A percentile compares a stretch with the other conserved stretches of the same genome.
These are phyloP conservation scores for Cupressus sempervirens DNA, from an alignment of 75 land plant genomes.

Conservation along the genomic window DNA sequence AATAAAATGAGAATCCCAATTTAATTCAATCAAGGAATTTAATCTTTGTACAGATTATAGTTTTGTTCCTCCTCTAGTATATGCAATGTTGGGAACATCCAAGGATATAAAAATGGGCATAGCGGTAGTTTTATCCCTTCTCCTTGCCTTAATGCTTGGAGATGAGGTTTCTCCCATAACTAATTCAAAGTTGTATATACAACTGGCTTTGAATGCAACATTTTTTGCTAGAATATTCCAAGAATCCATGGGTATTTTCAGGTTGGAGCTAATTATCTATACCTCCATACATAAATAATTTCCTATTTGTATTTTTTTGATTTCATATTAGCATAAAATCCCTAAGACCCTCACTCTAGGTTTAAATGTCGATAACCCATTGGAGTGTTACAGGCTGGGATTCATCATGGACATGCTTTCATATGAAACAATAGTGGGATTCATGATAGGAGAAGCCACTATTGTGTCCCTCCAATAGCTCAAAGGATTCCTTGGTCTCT, in stretches of 20 bases:
- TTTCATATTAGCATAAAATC: neutral
- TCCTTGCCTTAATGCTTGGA: constrained; percentile 23
- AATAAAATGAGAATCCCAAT: too few relatives aligned
- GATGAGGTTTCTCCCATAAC: constrained; percentile 14
- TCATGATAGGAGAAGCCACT: constrained; percentile 38
- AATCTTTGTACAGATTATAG: too few relatives aligned
- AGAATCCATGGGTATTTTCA: constrained; percentile 27
- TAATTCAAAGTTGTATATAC: constrained; percentile 16
- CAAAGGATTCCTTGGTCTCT: constrained; percentile 33
- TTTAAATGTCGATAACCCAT: neutral
- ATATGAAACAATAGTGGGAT: constrained; percentile 34
- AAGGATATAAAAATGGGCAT: constrained; percentile 45
- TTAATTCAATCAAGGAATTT: too few relatives aligned
- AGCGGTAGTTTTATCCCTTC: constrained; percentile 38
- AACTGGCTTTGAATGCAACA: constrained; percentile 34
- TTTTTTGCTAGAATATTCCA: constrained; percentile 45
- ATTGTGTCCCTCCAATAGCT: constrained; percentile 32
- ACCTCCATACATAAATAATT: neutral
- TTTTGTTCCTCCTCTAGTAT: too few relatives aligned
- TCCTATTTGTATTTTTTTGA: neutral
- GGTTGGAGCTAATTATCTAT: constrained; percentile 11
- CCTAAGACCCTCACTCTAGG: too few relatives aligned
- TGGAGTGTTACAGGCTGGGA: constrained; percentile 30
- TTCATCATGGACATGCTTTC: constrained; percentile 41
- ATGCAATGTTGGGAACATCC: constrained; percentile 47